A percentile compares a stretch with the other conserved stretches of the same genome.
Evolutionary conservation across 176 grass and related monocot species (phyloP).

Genomic region (Bothriochloa decipiens): DNA sequence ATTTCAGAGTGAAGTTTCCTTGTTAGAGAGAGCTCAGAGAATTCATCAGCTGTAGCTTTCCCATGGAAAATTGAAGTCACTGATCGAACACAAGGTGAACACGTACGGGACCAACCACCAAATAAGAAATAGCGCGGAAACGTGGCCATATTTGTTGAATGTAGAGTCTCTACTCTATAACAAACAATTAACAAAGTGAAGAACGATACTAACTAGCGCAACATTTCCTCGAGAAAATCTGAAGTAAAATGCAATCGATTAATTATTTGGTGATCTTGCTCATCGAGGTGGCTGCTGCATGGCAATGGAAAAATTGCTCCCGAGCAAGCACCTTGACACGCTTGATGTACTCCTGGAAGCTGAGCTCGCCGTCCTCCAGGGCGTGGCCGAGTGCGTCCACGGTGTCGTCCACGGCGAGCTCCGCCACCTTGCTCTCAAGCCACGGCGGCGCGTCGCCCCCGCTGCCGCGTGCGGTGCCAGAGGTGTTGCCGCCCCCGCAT

Average conservation of each 20-base stretch:
- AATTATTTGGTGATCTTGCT: not conserved
- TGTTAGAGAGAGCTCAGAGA: not conserved
- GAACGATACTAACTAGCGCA: no score
- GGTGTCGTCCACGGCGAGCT: conserved; percentile 21
- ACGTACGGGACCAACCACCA: not conserved
- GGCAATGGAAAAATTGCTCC: conserved; percentile 44
- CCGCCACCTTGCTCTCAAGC: conserved; percentile 39
- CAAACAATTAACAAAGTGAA: no score
- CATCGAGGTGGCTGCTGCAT: not conserved
- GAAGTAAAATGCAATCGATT: no score
- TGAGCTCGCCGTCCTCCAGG: not conserved
- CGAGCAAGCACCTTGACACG: conserved; percentile 43
- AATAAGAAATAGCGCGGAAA: not conserved
- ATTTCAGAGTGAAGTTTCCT: not conserved
- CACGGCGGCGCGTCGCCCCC: not conserved
- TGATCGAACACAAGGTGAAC: not conserved
- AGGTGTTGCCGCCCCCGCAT: not conserved
- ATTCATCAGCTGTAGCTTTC: not conserved
- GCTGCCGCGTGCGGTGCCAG: not conserved
- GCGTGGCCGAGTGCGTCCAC: conserved; percentile 19
- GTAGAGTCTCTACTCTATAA: no score
- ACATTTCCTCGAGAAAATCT: no score
- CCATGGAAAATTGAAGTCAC: not conserved
- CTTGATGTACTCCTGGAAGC: conserved; percentile 23
- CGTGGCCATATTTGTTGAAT: no score